Evolutionary conservation across 495 filamentous ascomycete species (phyloP), one percentile per base, ranked within the genome.

Genomic region (Amorphotheca resinae): DNA sequence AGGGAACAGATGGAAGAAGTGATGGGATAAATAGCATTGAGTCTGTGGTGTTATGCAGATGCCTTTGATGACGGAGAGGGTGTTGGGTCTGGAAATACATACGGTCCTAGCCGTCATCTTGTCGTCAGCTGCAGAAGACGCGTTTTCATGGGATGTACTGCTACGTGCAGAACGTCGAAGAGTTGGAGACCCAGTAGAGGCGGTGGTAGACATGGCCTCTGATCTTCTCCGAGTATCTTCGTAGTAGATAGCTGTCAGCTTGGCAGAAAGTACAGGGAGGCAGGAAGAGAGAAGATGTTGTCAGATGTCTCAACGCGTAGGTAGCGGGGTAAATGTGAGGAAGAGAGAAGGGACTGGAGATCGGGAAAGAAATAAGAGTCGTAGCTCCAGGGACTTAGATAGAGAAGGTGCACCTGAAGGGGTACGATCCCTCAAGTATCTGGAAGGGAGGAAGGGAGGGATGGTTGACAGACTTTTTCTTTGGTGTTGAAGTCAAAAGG

Each of bases 161-260:
- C 61, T 59, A 45, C 57, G 48, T 18, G 51, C 49, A 6, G 56
- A 50, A 7, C 66, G 65, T 45, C 67, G 64, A 41, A 61, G 56
- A 38, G 50, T 54, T 21, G 73, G 69, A 33, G 73, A 75, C 28
- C 68, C 71, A 20, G 63, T 65, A 12, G 67, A 65, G 22, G 58
- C 49, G 16, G 59, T 41, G 20, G 57, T 42, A 49, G 72, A 69
- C 73, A 74, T 75, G 37, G 35, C 53, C 53, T 34, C 43, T 20
- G 25, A 37, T 32, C 12, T 32, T 12, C n/a, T 41, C 9, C 22
- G 32, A 21, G 38, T 48, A 22, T 50, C 35, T 44, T 46, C 39
- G 39, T 50, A 32, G 33, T 28, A 41, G 30, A 9, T 28, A 6
- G 25, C 37, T 44, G 49, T 31, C 52, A 26, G 38, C 42, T 20